phyloP scores from a whole-genome alignment of 805 yeast species.

The Candida wancherniae region DNA sequence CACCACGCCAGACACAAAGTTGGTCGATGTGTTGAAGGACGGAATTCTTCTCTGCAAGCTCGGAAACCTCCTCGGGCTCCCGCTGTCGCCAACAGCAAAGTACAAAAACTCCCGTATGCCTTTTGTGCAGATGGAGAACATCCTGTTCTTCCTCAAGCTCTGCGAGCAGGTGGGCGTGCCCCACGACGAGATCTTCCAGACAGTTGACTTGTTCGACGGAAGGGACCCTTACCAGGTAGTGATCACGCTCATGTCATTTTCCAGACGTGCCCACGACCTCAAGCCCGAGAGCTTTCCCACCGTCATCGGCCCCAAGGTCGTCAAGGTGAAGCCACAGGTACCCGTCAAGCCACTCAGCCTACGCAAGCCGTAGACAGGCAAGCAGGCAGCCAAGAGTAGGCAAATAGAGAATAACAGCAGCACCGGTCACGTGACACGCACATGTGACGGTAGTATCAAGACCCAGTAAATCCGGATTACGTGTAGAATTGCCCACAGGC shows the following conservation, averaged over 20 bases:
- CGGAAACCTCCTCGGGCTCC: conserved; percentile 25
- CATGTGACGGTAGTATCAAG: no score
- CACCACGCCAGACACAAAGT: conserved; percentile 25
- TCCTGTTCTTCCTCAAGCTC: conserved; percentile 61
- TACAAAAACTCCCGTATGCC: conserved; percentile 68
- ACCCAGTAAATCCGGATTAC: no score
- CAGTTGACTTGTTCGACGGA: conserved; percentile 66
- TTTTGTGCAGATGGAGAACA: conserved; percentile 78
- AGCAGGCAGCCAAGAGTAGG: no score
- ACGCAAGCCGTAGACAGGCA: no score
- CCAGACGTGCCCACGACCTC: conserved; percentile 57
- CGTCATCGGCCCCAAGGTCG: conserved; percentile 40
- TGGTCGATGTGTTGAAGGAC: conserved; percentile 54
- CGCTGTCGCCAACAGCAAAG: conserved; percentile 33
- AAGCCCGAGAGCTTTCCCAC: conserved; percentile 22
- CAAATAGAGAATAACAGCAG: no score
- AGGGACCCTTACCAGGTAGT: conserved; percentile 75
- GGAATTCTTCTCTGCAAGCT: conserved; percentile 44
- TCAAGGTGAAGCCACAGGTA: conserved; percentile 43
- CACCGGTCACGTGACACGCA: no score
- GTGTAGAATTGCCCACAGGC: no score
- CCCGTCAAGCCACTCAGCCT: conserved; percentile 48
- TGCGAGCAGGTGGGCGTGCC: conserved; percentile 66
- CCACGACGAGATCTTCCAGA: conserved; percentile 77
- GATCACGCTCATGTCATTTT: conserved; percentile 68